A percentile compares a stretch with the other conserved stretches of the same genome.
Conservation (phyloP, 306 rosid species). For the Begonia peltatifolia region DNA sequence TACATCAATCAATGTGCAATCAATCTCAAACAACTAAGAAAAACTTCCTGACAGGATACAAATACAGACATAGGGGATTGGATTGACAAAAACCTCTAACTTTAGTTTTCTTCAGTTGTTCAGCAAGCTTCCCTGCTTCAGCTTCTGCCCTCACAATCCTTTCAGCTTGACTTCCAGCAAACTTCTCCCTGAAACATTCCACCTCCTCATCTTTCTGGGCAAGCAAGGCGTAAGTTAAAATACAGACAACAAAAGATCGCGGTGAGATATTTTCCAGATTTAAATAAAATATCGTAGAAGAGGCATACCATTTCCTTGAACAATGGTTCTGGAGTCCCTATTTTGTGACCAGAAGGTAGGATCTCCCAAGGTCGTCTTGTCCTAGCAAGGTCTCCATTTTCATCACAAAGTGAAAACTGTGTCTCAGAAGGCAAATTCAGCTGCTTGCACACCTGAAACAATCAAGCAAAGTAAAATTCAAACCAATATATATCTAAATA, state of each 20-base stretch:
- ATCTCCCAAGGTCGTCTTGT: constrained; percentile 69
- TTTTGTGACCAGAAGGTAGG: constrained; percentile 64
- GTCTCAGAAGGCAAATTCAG: constrained; percentile 48
- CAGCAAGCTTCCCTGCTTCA: constrained; percentile 58
- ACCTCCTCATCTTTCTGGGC: constrained; percentile 85
- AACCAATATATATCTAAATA: too few species aligned
- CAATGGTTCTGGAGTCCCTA: constrained; percentile 77
- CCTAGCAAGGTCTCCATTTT: constrained; percentile 57
- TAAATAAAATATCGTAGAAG: background rate
- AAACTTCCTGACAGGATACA: too few species aligned
- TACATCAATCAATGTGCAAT: constrained; percentile 14
- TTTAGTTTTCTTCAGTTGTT: constrained; percentile 55
- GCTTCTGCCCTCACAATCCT: constrained; percentile 61
- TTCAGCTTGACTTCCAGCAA: constrained; percentile 97
- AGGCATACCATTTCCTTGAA: constrained; percentile 73
- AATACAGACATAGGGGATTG: too few species aligned
- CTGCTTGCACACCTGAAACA: constrained; percentile 69
- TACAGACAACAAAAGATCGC: too few species aligned
- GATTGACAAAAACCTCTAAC: constrained; percentile 37
- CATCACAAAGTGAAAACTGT: constrained; percentile 52
- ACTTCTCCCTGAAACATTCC: constrained; percentile 45
- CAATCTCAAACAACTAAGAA: too few species aligned
- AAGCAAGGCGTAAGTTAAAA: background rate
- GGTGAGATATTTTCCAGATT: too few species aligned
- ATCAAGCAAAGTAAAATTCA: background rate